These are phyloP conservation scores for Gonapodya prolifera DNA, from an alignment of 192 early-diverging fungal genomes.

Conservation along the genomic window DNA sequence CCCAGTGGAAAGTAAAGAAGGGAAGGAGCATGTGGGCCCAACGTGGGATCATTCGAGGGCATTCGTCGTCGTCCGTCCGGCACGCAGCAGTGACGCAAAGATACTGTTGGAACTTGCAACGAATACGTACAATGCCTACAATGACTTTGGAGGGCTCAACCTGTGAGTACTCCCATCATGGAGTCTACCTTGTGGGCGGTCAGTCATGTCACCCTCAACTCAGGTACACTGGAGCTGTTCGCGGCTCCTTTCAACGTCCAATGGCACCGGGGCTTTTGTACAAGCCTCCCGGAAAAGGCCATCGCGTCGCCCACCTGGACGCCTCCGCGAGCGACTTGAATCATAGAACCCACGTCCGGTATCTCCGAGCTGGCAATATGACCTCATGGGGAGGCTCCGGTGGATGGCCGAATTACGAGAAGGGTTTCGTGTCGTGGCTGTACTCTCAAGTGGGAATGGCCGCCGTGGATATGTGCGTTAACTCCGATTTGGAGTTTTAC, in stretches of 20 bases:
- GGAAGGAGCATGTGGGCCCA: neutral
- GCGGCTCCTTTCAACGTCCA: neutral
- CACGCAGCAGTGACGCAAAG: neutral
- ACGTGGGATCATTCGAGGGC: neutral
- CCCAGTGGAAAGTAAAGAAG: neutral
- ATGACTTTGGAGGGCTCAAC: neutral
- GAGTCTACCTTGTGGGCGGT: neutral
- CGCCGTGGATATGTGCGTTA: neutral
- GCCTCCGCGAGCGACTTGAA: neutral
- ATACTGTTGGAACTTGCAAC: neutral
- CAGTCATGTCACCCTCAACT: neutral
- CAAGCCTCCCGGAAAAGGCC: neutral
- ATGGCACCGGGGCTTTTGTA: neutral
- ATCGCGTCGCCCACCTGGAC: neutral
- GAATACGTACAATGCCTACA: conserved; percentile 2
- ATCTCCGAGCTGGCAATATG: neutral
- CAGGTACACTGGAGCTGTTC: neutral
- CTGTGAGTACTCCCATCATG: neutral
- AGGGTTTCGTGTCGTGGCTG: neutral
- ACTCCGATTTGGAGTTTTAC: neutral
- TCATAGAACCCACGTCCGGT: neutral
- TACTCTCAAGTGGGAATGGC: neutral
- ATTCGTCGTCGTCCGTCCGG: neutral
- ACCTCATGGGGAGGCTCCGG: neutral
- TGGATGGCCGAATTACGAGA: neutral